Conservation (phyloP, 352 stramenopile genomes). For the Pythium brassicae region DNA sequence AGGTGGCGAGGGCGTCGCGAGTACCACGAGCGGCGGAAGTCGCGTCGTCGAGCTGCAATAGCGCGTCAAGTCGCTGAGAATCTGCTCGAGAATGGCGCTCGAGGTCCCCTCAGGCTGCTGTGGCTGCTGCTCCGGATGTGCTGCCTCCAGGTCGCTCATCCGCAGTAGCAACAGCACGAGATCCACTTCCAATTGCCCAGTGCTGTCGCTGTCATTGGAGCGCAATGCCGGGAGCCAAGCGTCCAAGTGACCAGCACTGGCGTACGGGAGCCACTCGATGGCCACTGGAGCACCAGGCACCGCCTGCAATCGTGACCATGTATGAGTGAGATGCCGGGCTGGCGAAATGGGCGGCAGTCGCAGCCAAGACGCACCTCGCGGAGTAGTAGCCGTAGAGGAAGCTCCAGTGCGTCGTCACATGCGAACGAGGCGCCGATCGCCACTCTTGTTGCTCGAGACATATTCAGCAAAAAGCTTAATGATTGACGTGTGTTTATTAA, state of each 20-base stretch:
- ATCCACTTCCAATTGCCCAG: conserved; percentile 12
- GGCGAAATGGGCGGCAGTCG: no score
- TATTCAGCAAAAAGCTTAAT: no score
- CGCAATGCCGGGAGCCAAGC: conserved; percentile 17
- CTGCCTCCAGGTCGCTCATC: conserved; percentile 44
- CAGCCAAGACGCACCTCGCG: conserved; percentile 26
- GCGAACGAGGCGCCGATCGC: conserved; percentile 5
- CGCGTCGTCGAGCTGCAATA: conserved; percentile 20
- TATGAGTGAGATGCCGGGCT: no score
- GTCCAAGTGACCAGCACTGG: conserved; percentile 28
- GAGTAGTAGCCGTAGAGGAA: conserved; percentile 47
- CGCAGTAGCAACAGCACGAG: conserved; percentile 60
- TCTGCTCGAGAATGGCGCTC: conserved; percentile 9
- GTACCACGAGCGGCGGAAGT: conserved; percentile 29
- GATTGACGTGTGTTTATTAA: background rate
- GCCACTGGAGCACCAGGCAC: conserved; percentile 24
- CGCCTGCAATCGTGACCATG: conserved; percentile 12
- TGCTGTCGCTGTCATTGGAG: no score
- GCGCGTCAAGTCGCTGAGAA: conserved; percentile 20
- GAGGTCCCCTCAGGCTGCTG: background rate
- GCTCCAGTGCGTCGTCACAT: conserved; percentile 14
- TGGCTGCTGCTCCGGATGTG: conserved; percentile 37
- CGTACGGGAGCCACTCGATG: conserved; percentile 59
- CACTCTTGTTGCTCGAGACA: background rate
- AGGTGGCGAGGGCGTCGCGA: conserved; percentile 31